Base-by-base conservation (phyloP, 169 alveolate genomes). In the Plasmodium malariae region DNA sequence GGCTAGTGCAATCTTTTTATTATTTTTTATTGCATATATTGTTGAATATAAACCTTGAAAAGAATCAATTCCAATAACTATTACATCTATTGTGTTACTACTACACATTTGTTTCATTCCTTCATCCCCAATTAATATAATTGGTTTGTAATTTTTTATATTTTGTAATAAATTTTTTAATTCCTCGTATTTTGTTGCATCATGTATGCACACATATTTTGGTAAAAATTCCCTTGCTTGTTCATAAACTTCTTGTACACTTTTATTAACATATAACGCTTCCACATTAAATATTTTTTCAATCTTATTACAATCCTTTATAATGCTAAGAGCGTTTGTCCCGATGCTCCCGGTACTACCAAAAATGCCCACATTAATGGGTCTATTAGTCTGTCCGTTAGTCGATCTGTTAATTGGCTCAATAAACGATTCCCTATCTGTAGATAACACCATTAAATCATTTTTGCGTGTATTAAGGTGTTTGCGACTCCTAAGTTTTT, bases 271-370 rank as follows among this genome's bases (percentile, higher is more conserved):
- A 30, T 96, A 90, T n/a, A 95, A 85, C 1, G 96, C 97, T 6
- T 92, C 95, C 7, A 95, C 97, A 55, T 93, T 62, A 68, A 95
- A 95, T 26, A 37, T 19, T 28, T 62, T 91, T 60, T 87, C 88
- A 14, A 74, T 49, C 28, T 78, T 26, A 24, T 92, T 80, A 48
- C 95, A 94, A 36, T 78, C 88, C 28, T 74, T 36, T 59, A 94
- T 91, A 43, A 95, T 74, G 62, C 93, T 94, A 59, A 95, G 93
- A 12, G 97, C 89, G 83, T 92, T 96, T 17, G 92, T 92, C 11
- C 97, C 97, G 32, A 95, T 93, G 71, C 96, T 91, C 0, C 97
- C 97, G 14, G 97, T 95, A 74, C 95, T 88, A 1, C 97, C 97
- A 55, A 90, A 59, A 24, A 94, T 88, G 43, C 65, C 90, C 4